phyloP scores from a whole-genome alignment of 1,139 yeast genomes.

The Candida sp. region DNA sequence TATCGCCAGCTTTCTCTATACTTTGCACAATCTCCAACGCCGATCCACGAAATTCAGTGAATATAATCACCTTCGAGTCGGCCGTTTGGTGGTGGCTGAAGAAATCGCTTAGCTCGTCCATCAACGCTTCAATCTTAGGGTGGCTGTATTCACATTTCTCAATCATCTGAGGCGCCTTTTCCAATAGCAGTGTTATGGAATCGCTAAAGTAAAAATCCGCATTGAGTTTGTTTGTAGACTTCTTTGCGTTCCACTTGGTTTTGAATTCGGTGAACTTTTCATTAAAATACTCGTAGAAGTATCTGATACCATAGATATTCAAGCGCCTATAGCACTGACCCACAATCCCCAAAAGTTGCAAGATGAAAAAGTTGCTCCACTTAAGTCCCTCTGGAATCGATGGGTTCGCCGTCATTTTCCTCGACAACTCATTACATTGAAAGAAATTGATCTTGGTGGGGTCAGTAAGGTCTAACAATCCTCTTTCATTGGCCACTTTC shows the following conservation, averaged over 20 bases:
- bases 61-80: slow-evolving; percentile 79
- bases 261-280: slow-evolving; percentile 64
- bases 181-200: slow-evolving; percentile 47
- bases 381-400: slow-evolving; percentile 66
- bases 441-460: slow-evolving; percentile 75
- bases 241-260: slow-evolving; percentile 54
- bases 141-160: slow-evolving; percentile 61
- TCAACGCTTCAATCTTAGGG: slow-evolving; percentile 69
- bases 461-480: slow-evolving; percentile 65
- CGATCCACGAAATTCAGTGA: slow-evolving; percentile 87
- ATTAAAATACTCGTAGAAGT: slow-evolving; percentile 69
- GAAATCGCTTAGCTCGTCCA: slow-evolving; percentile 61
- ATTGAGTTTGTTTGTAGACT: slow-evolving; percentile 60
- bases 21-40: slow-evolving; percentile 84
- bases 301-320: slow-evolving; percentile 80
- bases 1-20: slow-evolving; percentile 44
- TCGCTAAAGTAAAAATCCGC: slow-evolving; percentile 62
- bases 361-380: slow-evolving; percentile 67
- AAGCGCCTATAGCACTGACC: slow-evolving; percentile 75
- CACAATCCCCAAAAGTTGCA: slow-evolving; percentile 70
- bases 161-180: slow-evolving; percentile 47
- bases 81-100: slow-evolving; percentile 36
- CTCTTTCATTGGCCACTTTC: slow-evolving; percentile 63
- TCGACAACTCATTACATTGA: slow-evolving; percentile 71
- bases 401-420: slow-evolving; percentile 55